Evolutionary conservation across 2,329 filamentous ascomycete species (phyloP), one percentile per base, ranked within the genome.

Genomic region (Apiospora hydei): DNA sequence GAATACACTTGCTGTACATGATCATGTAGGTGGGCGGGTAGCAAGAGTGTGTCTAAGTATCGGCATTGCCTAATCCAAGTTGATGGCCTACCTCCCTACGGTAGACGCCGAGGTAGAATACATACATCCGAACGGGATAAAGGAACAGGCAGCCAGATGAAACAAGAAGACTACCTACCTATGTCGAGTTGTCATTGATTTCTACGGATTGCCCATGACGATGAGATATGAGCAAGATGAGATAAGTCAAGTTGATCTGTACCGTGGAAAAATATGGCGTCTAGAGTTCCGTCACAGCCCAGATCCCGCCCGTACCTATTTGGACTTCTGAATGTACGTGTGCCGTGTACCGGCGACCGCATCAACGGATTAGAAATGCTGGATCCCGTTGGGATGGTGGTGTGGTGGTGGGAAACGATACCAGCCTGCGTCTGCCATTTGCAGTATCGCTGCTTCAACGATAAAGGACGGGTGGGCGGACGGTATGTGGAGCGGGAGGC

Each of bases 71-170:
- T 30, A 21, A 34, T 30, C 51, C 51, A 57, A 51, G n/a, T 26
- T 5, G n/a, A 51, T 14, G 51, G 14, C 16, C n/a, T 4, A 30
- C 30, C 53, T 13, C 5, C 34, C 34, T 38, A 38, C 2, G 34
- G 34, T 38, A 64, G 21, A 41, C 57, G 57, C 57, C 34, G 57
- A 64, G 53, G 53, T 26, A 34, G 51, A 30, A 61, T 61, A 38
- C 57, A 61, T 61, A 38, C 57, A n/a, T 41, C 34, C 57, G 34
- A 41, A 64, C 57, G 57, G 57, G 41, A 41, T 64, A 41, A 64
- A 64, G 57, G 57, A 16, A 64, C 57, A 38, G 30, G 57, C 34
- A 38, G 57, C 57, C 57, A 64, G 57, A 64, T 64, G 34, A 64
- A 64, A 38, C 57, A n/a, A 41, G 10, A 46, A 14, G 34, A 38